A percentile compares a stretch with the other conserved stretches of the same genome.
These are phyloP conservation scores for Sclerotinia spermophila DNA, from an alignment of 2,329 filamentous ascomycete genomes.

Conservation along the genomic window DNA sequence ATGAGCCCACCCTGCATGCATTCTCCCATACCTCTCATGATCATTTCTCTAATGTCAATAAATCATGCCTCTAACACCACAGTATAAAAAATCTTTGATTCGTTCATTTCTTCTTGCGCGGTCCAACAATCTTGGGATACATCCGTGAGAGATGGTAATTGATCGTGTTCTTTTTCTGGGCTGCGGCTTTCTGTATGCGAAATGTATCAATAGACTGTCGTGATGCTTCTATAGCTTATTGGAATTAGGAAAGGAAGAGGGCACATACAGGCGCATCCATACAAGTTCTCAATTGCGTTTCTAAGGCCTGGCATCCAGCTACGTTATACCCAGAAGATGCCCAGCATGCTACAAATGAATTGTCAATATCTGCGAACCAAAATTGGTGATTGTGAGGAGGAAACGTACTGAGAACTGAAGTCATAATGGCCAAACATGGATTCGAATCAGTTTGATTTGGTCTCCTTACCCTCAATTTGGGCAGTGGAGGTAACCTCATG, in stretches of 20 bases:
- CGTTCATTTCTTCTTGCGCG: slow-evolving; percentile 59
- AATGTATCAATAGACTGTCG: background rate
- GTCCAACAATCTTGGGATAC: slow-evolving; percentile 68
- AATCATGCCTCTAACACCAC: background rate
- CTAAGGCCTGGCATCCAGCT: slow-evolving; percentile 55
- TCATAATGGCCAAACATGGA: slow-evolving; percentile 64
- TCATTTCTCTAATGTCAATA: background rate
- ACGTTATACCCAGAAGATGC: slow-evolving; percentile 70
- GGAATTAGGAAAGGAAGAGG: background rate
- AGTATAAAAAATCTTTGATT: background rate
- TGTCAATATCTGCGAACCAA: background rate
- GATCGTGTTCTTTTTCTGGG: slow-evolving; percentile 69
- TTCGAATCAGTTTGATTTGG: slow-evolving; percentile 60
- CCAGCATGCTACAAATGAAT: slow-evolving; percentile 66
- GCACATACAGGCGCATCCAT: slow-evolving; percentile 75
- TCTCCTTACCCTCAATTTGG: slow-evolving; percentile 60
- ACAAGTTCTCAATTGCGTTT: slow-evolving; percentile 59
- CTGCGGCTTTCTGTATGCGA: slow-evolving; percentile 48
- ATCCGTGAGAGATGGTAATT: slow-evolving; percentile 86
- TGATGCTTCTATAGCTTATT: background rate
- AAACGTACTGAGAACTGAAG: slow-evolving; percentile 58
- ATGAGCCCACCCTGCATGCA: background rate
- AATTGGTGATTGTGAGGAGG: background rate
- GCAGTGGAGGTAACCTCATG: slow-evolving; percentile 51
- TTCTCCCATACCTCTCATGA: background rate